Base-by-base conservation (phyloP, 129 eudicot genomes). In the Saposhnikovia divaricata region DNA sequence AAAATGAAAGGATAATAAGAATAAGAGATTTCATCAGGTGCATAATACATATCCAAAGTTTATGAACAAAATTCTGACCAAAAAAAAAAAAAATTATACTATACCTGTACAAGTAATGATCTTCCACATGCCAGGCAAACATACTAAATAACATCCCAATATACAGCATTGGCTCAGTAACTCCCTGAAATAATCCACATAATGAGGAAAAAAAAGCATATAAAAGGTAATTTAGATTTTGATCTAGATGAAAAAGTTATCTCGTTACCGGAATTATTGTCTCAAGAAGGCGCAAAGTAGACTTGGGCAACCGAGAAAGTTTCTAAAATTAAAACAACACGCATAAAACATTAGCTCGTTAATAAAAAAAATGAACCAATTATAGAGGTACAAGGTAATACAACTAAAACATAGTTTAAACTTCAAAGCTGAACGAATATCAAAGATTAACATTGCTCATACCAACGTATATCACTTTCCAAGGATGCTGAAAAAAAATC, bases 111-210 rank as follows among this genome's bases (percentile, higher is more conserved):
- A 96, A 80, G 84, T 96, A 96, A 87, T 96, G 99, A 89, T 96
- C 99, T 88, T 96, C 99, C 85, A 96, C 99, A 79, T 96, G 99
- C 99, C 99, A 96, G 42, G 99, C 99, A 85, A 96, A 96, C 97
- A 96, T 92, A 82, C 99, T 96, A 79, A 96, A 96, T 25, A 96
- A 89, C 99, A 96, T 96, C 80, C 99, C 99, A 37, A 96, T 96
- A 80, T 96, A 96, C 43, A 96, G 97, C 99, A 96, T 96, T 31
- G 99, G 99, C 75, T 96, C 99, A 42, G 99, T 96, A 63, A 96
- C 98, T 83, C 99, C 99, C 99, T 96, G 85, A 42, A 72, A 80
- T 45, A 74, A 53, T 73, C 74, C 74, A 75, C 78, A 77, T 43
- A 78, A 81, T 80, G 55, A 61, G 19, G 57, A 76, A 76, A 37